Base-by-base conservation (phyloP, 257 asterid species). In the Sherardia arvensis region DNA sequence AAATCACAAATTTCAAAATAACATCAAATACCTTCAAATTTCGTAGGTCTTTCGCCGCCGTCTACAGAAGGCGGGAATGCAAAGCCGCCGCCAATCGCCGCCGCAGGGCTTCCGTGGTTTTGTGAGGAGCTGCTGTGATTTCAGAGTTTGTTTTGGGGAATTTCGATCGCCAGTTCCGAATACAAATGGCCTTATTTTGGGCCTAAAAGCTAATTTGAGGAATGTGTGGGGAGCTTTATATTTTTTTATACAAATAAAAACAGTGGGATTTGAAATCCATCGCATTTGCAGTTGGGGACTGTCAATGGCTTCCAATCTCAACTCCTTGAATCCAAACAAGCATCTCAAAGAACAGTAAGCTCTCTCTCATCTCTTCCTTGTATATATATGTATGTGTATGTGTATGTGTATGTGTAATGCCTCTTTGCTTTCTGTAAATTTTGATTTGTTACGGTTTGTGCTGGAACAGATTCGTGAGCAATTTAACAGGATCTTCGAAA, bases 271-370 rank as follows among this genome's bases (percentile, higher is more conserved):
- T 48, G 55, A 48, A n/a, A 23, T 55, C 21, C 60, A 0, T 9
- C 12, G 29, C 21, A 8, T 53, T 25, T 4, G 21, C 11, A 2
- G 14, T 17, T 5, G 26, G 0, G 40, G n/a, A n/a, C 9, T 2
- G 1, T 5, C 59, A 56, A 91, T 91, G 96, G 95, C 76, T 55
- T 56, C 83, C 60, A 54, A 74, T 20, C n/a, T 36, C 30, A 78
- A 58, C 71, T 71, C 88, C 62, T 65, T 85, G 74, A 87, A 89
- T 74, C 74, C 91, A 18, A 75, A 73, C 76, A 89, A 81, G 66
- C 85, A 69, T 72, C 86, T 89, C 62, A 92, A 89, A 79, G 94
- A 92, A 76, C 84, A 84, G 96, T 91, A 71, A 57, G 71, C 14
- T 21, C 26, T 27, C 34, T 30, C 20, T 30, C 47, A 36, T 27